Conservation (phyloP, 306 rosid genomes). For the Gastrolobium bilobum region DNA sequence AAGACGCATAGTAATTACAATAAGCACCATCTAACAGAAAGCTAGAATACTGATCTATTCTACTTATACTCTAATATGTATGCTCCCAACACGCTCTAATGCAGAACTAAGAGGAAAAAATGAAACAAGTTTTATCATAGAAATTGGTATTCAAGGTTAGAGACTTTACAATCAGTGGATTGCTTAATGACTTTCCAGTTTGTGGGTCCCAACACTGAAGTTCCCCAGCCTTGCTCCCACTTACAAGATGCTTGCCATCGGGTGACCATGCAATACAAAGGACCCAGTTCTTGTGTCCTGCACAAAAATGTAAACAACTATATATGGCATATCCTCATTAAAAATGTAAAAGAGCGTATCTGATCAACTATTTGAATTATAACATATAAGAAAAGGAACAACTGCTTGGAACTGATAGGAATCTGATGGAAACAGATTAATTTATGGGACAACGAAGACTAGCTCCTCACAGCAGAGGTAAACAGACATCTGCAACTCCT, state of each 20-base stretch:
- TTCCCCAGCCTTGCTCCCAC: constrained; percentile 96
- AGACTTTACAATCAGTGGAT: constrained; percentile 67
- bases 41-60: too few relatives aligned
- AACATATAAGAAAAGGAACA: constrained; percentile 21
- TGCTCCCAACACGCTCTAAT: background rate
- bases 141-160: constrained; percentile 31
- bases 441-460: background rate
- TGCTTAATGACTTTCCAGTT: constrained; percentile 84
- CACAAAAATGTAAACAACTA: constrained; percentile 36
- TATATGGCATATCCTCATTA: background rate
- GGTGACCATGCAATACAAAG: constrained; percentile 97
- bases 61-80: background rate
- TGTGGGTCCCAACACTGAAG: constrained; percentile 92
- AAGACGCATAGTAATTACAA: too few relatives aligned
- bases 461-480: constrained; percentile 11
- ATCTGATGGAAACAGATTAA: constrained; percentile 14
- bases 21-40: too few relatives aligned
- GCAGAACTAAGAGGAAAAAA: constrained; percentile 11
- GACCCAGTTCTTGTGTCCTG: constrained; percentile 97
- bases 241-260: constrained; percentile 89
- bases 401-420: background rate
- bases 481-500: background rate
- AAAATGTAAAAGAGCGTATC: constrained; percentile 18
- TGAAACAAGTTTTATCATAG: constrained; percentile 13
- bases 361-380: constrained; percentile 3